Evolutionary conservation across 129 eudicot species (phyloP).

Genomic region (Glebionis coronaria): DNA sequence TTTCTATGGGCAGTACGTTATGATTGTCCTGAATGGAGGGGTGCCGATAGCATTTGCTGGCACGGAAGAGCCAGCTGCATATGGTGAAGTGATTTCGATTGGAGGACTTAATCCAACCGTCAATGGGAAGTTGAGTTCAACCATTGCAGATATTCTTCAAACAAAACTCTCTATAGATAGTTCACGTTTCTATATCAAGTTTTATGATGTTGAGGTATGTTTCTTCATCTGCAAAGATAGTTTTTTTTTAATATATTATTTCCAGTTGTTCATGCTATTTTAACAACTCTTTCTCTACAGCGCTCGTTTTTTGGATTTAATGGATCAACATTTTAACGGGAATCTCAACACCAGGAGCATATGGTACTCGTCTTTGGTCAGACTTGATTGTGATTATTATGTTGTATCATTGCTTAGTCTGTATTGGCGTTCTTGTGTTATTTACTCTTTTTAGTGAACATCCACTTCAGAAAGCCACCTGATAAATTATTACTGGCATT

Average conservation of each 20-base stretch:
- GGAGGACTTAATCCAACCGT: constrained; percentile 77
- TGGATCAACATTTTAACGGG: constrained; percentile 71
- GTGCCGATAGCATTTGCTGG: constrained; percentile 83
- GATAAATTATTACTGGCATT: background rate
- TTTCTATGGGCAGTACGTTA: constrained; percentile 58
- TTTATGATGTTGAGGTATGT: constrained; percentile 69
- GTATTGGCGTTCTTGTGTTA: background rate
- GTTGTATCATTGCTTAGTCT: constrained; percentile 14
- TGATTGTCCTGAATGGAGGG: constrained; percentile 75
- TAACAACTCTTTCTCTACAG: constrained; percentile 31
- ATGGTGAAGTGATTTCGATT: constrained; percentile 83
- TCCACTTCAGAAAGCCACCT: background rate
- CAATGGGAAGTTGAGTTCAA: constrained; percentile 79
- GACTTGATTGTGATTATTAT: constrained; percentile 2
- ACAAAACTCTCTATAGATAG: constrained; percentile 72
- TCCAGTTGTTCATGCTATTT: background rate
- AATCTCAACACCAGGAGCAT: constrained; percentile 14
- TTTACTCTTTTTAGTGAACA: background rate
- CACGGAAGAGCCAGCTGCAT: constrained; percentile 90
- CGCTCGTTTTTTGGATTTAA: constrained; percentile 71
- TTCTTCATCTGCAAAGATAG: background rate
- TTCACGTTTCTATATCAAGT: constrained; percentile 76
- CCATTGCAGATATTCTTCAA: constrained; percentile 74
- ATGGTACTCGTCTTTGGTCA: constrained; percentile 15
- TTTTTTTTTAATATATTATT: background rate